Evolutionary conservation across 495 filamentous ascomycete genomes (phyloP).

Genomic region (Apodospora peruviana): DNA sequence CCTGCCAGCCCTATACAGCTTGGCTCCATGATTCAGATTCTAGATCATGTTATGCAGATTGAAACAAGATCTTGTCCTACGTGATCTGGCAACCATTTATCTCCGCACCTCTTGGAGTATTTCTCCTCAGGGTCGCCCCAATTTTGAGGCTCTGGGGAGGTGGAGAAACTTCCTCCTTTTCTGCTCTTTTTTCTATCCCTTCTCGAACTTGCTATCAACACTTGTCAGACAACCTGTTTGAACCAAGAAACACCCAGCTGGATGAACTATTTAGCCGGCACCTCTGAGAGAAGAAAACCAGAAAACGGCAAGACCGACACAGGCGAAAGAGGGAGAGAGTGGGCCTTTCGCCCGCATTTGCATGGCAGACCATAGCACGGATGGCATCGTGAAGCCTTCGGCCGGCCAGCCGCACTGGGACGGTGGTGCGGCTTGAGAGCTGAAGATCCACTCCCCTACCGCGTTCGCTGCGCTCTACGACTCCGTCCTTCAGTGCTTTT

Average conservation of each 20-base stretch:
- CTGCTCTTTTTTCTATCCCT: not conserved
- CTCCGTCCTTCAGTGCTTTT: not conserved
- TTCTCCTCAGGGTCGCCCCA: constrained; percentile 5
- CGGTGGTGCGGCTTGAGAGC: constrained; percentile 3
- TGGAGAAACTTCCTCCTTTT: not conserved
- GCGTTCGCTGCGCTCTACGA: constrained; percentile 6
- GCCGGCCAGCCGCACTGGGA: constrained; percentile 2
- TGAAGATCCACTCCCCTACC: constrained; percentile 5
- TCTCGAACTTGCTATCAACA: too few relatives aligned
- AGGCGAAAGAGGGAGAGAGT: too few relatives aligned
- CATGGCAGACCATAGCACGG: too few relatives aligned
- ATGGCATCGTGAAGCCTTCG: not conserved
- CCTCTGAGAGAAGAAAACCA: too few relatives aligned
- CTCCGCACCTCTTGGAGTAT: constrained; percentile 5
- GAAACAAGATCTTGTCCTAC: constrained; percentile 12
- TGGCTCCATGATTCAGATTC: not conserved
- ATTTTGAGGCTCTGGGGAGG: constrained; percentile 11
- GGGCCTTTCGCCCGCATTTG: too few relatives aligned
- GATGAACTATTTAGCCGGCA: too few relatives aligned
- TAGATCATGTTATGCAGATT: not conserved
- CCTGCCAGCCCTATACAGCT: constrained; percentile 4
- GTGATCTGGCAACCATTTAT: constrained; percentile 6
- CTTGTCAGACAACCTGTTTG: too few relatives aligned
- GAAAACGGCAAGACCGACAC: too few relatives aligned
- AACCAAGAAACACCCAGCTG: too few relatives aligned